These are phyloP conservation scores for Elasticomyces elasticus DNA, from an alignment of 495 filamentous ascomycete genomes.

Conservation along the genomic window DNA sequence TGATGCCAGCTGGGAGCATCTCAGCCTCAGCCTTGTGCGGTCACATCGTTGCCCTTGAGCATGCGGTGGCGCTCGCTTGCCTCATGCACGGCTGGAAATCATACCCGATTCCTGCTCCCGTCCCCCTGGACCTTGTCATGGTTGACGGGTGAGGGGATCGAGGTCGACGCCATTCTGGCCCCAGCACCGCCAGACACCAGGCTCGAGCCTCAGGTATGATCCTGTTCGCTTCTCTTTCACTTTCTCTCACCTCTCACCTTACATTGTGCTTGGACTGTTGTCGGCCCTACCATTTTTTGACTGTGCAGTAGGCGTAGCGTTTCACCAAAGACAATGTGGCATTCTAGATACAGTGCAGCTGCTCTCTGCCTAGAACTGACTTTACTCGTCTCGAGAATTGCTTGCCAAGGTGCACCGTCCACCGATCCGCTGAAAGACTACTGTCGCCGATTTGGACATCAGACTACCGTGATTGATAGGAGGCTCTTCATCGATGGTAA, in stretches of 20 bases:
- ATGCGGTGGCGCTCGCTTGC: no score
- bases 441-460: slow-evolving; percentile 43
- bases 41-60: no score
- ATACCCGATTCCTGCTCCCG: not conserved
- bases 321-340: no score
- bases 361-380: not conserved
- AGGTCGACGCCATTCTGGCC: not conserved
- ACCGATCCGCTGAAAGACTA: slow-evolving; percentile 39
- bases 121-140: not conserved
- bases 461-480: slow-evolving; percentile 41
- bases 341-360: not conserved
- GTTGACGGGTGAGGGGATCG: not conserved
- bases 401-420: not conserved
- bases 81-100: not conserved
- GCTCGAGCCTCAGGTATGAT: not conserved
- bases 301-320: no score
- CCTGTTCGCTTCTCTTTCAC: not conserved
- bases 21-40: no score
- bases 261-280: not conserved
- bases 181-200: not conserved
- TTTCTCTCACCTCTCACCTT: not conserved
- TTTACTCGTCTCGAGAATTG: not conserved
- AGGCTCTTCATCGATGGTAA: slow-evolving; percentile 47
- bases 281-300: no score
- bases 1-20: no score